These are phyloP conservation scores for Bolboschoenoplectus hybrid DNA, from an alignment of 202 grass and related monocot genomes.

Conservation along the genomic window DNA sequence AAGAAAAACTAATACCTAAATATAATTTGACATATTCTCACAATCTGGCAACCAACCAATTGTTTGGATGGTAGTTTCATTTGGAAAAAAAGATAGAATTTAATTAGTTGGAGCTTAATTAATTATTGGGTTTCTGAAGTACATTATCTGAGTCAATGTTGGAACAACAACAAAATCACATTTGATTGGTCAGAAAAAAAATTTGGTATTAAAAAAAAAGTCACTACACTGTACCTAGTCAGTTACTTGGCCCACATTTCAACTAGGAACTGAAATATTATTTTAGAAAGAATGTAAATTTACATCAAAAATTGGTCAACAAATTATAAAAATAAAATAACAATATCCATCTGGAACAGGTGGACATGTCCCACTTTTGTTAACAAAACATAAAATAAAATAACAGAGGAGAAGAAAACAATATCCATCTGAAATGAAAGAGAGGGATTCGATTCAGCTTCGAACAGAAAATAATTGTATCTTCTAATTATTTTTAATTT, in stretches of 20 bases:
- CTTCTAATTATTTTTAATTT: too few relatives aligned
- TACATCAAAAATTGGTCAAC: not conserved
- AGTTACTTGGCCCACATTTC: not conserved
- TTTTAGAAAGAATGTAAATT: not conserved
- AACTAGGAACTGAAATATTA: not conserved
- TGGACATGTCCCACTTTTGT: too few relatives aligned
- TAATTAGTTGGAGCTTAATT: too few relatives aligned
- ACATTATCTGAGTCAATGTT: not conserved
- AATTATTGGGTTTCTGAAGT: not conserved
- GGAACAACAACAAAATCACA: not conserved
- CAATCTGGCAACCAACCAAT: not conserved
- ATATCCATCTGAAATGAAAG: not conserved
- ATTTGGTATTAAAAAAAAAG: not conserved
- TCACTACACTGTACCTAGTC: not conserved
- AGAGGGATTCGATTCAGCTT: not conserved
- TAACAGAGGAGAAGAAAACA: not conserved
- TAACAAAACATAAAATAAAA: too few relatives aligned
- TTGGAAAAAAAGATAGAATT: too few relatives aligned
- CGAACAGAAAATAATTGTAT: too few relatives aligned
- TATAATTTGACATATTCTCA: not conserved
- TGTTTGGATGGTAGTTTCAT: too few relatives aligned
- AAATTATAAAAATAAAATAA: not conserved
- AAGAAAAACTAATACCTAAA: too few relatives aligned
- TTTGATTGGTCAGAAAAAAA: not conserved
- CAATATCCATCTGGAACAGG: too few relatives aligned